Base-by-base conservation (phyloP, 2,329 filamentous ascomycete species). In the Colletotrichum abscissum region DNA sequence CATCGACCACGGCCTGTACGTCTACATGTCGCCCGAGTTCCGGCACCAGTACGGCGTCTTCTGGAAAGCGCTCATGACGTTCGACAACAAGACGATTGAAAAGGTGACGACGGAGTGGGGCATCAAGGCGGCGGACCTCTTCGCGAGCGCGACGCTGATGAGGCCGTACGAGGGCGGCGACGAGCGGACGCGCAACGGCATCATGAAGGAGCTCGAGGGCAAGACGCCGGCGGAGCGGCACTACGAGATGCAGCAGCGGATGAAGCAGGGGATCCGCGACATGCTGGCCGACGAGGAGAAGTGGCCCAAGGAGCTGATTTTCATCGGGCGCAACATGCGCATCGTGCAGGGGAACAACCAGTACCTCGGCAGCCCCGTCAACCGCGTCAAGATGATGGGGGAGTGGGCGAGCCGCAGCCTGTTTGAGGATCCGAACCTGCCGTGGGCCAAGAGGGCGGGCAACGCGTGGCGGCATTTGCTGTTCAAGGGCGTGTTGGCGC, bases 1-100 rank as follows among this genome's bases (percentile, higher is more conserved):
- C 46, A 98, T 99, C 80, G 97, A 99, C 82, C 97, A 99, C 82
- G 97, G 97, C 0, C 90, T 99, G 6, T 99, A 99, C 84, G 94
- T 98, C 69, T 93, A 94, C 82, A 97, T 98, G 94, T 88, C 90
- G 28, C 92, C 93, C 1, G 86, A 90, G 73, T 98, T 98, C 85
- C 90, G 95, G 12, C 92, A 93, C 79, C 91, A 98, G 81, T 98
- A 98, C 82, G 92, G 92, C 22, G 86, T 90, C 4, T 97, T 99
- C 85, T 99, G 97, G 97, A 97, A 97, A 82, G 92, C 93, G 0
- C 90, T 99, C 12, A 91, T 98, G 86, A 95, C 95, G 0, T 97
- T 98, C 77, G 97, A 99, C 86, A 98, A 98, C 83, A 86, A 88
- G 26, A 94, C 93, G 2, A 92, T 98, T 66, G 82, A 85, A 67